Base-by-base conservation (phyloP, 495 filamentous ascomycete genomes). In the Schizothecium vesticola region DNA sequence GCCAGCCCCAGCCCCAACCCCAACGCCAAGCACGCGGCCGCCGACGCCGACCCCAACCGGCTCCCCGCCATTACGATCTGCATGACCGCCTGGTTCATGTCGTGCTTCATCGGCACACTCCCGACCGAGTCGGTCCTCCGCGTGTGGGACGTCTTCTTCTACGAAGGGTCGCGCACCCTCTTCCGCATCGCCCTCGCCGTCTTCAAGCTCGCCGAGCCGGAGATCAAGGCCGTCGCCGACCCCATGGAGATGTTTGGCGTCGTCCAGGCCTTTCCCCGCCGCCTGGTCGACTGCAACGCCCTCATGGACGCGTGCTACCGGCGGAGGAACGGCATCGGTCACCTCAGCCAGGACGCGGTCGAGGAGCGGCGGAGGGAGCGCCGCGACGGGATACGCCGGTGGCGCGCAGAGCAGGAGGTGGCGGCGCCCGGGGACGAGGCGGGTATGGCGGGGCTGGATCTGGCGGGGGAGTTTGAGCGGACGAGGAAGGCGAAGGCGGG, bases 61-160 rank as follows among this genome's bases (percentile, higher is more conserved):
- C 81, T 97, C 9, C 95, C 95, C 0, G 92, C 95, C 12, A 93
- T 99, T 71, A 94, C 92, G 10, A 85, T 99, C 2, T 94, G 93
- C 68, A 90, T 94, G 73, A 97, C 94, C 1, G 90, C 93, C n/a
- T 99, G 95, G 95, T 96, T 99, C 77, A 99, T 99, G 95, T 93
- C 90, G 19, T 89, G 93, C 58, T 97, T 95, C 78, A 94, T 97
- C 76, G 93, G 94, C 43, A 96, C 90, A 1, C 78, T 99, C 28
- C 95, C 95, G 21, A 91, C 96, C 70, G 95, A 99, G 76, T 90
- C 90, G 55, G 92, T 91, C 0, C 82, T 97, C 16, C 89, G 95
- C 22, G 92, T 99, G 7, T 99, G 95, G 95, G 95, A 99, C 71
- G 85, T 89, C 6, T 92, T 97, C 76, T 97, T 97, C 81, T 97